Percentiles rank a stretch among this genome's conserved stretches.
Conservation (phyloP, 768 basidiomycete species). For the Leccinum aurantiacum region DNA sequence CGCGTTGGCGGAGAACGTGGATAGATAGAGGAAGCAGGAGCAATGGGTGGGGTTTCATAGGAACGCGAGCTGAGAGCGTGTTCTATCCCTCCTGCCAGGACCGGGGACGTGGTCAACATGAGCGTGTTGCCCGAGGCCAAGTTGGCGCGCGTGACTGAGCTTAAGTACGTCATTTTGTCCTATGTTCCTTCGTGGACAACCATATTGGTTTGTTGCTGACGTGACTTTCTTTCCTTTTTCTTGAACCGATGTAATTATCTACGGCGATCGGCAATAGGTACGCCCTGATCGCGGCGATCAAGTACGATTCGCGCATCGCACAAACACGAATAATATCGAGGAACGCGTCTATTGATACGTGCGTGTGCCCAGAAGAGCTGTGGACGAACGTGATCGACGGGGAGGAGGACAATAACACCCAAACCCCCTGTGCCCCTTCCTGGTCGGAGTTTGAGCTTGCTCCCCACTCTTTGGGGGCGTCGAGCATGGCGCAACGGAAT, state of each 20-base stretch:
- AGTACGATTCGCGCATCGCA: no score
- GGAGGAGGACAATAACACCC: no score
- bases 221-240: no score
- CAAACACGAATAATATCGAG: conserved; percentile 11
- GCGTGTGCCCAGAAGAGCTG: no score
- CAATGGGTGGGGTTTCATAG: conserved; percentile 64
- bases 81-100: conserved; percentile 81
- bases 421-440: no score
- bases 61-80: conserved; percentile 88
- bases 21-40: conserved; percentile 39
- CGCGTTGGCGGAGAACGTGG: not conserved
- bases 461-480: no score
- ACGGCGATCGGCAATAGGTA: conserved; percentile 39
- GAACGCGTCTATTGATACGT: no score
- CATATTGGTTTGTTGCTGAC: no score
- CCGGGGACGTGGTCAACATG: conserved; percentile 95
- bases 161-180: conserved; percentile 52
- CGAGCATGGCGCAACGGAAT: no score
- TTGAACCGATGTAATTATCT: no score
- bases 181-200: no score
- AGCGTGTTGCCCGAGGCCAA: conserved; percentile 78
- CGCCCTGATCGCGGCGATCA: conserved; percentile 76
- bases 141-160: conserved; percentile 90
- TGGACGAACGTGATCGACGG: conserved; percentile 14
- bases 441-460: no score